phyloP scores from a whole-genome alignment of 1,139 yeast genomes.

The Sugiyamaella castrensis region DNA sequence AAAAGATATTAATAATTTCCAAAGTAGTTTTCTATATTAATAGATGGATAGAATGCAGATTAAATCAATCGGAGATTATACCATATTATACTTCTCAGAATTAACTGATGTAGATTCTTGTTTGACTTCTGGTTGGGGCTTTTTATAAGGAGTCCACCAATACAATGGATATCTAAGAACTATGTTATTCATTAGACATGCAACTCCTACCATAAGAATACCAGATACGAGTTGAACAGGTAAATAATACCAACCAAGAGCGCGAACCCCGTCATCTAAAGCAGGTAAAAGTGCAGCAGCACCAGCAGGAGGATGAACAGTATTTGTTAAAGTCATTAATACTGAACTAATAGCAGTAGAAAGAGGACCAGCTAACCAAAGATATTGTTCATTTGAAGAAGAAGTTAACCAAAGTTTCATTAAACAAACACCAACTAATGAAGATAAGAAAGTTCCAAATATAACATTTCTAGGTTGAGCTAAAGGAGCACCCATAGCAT shows the following conservation, averaged over 20 bases:
- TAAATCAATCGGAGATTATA: background rate
- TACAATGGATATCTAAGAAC: slow-evolving; percentile 54
- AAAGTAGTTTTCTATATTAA: no score
- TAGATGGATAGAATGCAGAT: no score
- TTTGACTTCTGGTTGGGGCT: background rate
- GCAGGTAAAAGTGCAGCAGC: slow-evolving; percentile 66
- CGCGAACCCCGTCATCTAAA: slow-evolving; percentile 46
- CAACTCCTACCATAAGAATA: slow-evolving; percentile 50
- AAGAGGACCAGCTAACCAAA: slow-evolving; percentile 62
- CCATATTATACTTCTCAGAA: background rate
- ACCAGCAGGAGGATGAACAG: slow-evolving; percentile 74
- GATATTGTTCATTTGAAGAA: slow-evolving; percentile 38
- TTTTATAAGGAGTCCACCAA: slow-evolving; percentile 52
- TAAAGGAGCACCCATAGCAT: slow-evolving; percentile 55
- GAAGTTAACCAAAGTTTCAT: slow-evolving; percentile 49
- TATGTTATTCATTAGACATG: slow-evolving; percentile 56
- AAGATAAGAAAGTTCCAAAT: slow-evolving; percentile 54
- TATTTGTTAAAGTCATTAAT: slow-evolving; percentile 54
- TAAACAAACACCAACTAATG: slow-evolving; percentile 55
- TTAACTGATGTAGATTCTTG: background rate
- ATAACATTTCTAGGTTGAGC: slow-evolving; percentile 66
- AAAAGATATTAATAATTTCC: no score
- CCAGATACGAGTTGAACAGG: slow-evolving; percentile 56
- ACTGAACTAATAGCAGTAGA: slow-evolving; percentile 58
- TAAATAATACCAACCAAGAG: slow-evolving; percentile 66